Evolutionary conservation across 805 yeast species (phyloP), one percentile per base, ranked within the genome.

Genomic region (Tetrapisispora arboricola): DNA sequence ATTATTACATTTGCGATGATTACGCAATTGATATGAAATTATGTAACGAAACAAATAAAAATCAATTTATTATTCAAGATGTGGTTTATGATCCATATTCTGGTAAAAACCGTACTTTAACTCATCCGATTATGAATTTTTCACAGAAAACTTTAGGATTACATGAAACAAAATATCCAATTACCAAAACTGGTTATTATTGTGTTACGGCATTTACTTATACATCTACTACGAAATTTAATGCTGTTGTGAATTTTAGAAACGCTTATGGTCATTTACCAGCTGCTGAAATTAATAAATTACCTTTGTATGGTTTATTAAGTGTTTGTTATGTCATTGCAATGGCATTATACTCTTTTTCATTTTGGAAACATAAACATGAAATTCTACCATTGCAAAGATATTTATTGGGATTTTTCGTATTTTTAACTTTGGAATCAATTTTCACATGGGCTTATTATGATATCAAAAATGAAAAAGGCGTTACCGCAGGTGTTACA

Each of bases 361-460:
- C 84, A 46, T 84, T 84, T 57, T 81, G 78, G 69, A 83, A 78
- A 54, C 88, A 85, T 62, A 76, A 94, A 49, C 76, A 84, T 53
- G 96, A 90, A 58, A 71, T 90, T 41, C 68, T 94, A 52, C 88
- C 95, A 10, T 75, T 92, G 43, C 98, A 92, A 64, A 80, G 84
- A 58, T 90, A 92, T 61, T 72, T 92, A 54, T 76, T 94, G 39
- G 94, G 83, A 2, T 84, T 90, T 66, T 81, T 84, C 46, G 78
- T 77, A 6, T 84, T 86, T 52, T 72, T 92, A 57, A 80, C 94
- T 1, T 68, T 78, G 18, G 97, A 92, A 62, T 84, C 86, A 50
- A 74, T 87, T 39, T 75, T 86, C 39, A 80, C 86, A 34, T 88
- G 96, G 94, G 86, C 94, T 2, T 83, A 85, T 58, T 92, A 83